phyloP scores from a whole-genome alignment of 176 grass and related monocot species.

The Lolium perenne region DNA sequence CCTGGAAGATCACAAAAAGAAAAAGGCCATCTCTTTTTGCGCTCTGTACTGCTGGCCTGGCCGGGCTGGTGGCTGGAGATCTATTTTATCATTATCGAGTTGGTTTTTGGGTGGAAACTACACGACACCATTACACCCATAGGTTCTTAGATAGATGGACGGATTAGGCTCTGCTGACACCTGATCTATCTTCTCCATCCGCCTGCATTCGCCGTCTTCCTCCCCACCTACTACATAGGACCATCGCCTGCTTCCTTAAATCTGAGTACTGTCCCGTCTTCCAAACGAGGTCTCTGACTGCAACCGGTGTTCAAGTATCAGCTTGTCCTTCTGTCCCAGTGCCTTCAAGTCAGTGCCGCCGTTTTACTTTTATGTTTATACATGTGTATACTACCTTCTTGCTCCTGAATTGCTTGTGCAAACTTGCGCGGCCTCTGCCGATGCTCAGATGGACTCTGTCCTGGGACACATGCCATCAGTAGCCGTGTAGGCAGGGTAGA shows the following conservation, averaged over 20 bases:
- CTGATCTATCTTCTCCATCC: constrained; percentile 24
- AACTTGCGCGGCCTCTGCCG: neutral
- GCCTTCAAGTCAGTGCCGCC: neutral
- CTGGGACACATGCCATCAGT: constrained; percentile 28
- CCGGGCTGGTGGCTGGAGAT: neutral
- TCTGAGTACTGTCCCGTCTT: neutral
- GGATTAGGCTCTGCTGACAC: constrained; percentile 32
- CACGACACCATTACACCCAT: neutral
- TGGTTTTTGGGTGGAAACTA: constrained; percentile 32
- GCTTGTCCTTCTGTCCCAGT: constrained; percentile 23
- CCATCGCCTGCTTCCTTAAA: neutral
- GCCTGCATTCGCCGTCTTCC: constrained; percentile 10
- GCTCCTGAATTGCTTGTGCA: neutral
- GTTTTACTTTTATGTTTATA: neutral
- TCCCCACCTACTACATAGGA: constrained; percentile 3
- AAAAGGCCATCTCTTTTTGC: constrained; percentile 20
- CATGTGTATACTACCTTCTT: neutral
- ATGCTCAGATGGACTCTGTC: neutral
- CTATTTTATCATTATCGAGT: constrained; percentile 13
- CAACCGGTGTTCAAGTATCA: neutral
- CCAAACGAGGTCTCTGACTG: neutral
- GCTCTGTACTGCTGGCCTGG: neutral
- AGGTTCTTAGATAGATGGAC: constrained; percentile 3
- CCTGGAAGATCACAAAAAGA: neutral
- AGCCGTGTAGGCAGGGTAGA: constrained; percentile 15